Base-by-base conservation (phyloP, 139 green algal genomes). In the Chlamydomonas incerta region DNA sequence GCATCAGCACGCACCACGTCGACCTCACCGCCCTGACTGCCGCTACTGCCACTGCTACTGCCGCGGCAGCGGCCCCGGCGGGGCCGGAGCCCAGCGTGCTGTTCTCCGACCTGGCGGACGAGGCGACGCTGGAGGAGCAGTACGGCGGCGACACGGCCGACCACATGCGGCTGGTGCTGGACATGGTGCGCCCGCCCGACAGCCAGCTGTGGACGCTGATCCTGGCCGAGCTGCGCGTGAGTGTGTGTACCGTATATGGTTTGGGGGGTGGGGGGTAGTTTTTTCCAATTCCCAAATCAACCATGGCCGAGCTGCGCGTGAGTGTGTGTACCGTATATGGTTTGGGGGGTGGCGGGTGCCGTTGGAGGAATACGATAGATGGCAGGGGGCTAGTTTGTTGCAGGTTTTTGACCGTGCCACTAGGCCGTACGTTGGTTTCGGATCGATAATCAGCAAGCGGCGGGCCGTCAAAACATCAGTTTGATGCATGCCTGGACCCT, bases 171-270 rank as follows among this genome's bases (percentile, higher is more conserved):
- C 3, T 23, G 26, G 37, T 31, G 41, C 8, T 13, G 46, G 65
- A 85, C 23, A 57, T 75, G 46, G 29, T 85, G 31, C 65, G 26
- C 21, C 47, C 79, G 31, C n/a, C 65, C 3, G 66, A 75, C 63
- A 85, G 79, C 47, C 79, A 85, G 66, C 66, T 85, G 66, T 85
- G 79, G 79, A 31, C 46, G 31, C 79, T 85, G 9, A 67, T 85
- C 24, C 33, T 67, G 9, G 28, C 21, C 20, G 79, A 85, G 79
- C 33, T 85, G 66, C 79, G 68, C 14, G 79, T 85, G 21, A 18
- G 66, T 21, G 29, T 29, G 11, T n/a, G 24, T 68, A 4, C 26
- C 3, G 62, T 68, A 66, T 6, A 28, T 68, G 21, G 11, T 15
- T 50, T 50, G 5, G 41, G 41, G 41, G 6, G 41, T 8, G 41